Evolutionary conservation across 1,139 yeast genomes (phyloP).

Genomic region (Arxiozyma telluris): DNA sequence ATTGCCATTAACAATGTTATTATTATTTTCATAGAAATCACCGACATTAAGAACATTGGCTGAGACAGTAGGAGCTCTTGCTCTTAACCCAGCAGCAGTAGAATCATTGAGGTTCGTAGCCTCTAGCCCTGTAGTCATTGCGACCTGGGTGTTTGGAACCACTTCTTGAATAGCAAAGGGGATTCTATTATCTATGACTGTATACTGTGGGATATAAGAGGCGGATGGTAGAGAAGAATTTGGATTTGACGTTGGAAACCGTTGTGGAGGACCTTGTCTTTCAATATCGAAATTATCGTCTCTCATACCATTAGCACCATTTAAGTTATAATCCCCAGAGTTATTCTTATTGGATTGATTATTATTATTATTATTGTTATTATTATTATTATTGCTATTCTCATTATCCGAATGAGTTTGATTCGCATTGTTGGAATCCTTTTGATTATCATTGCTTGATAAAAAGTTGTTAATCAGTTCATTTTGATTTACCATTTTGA

Average conservation of each 20-base stretch:
- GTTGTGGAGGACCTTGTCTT: conserved; percentile 10
- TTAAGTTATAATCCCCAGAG: background rate
- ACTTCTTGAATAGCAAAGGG: conserved; percentile 27
- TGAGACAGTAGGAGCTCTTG: conserved; percentile 16
- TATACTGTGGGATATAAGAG: conserved; percentile 24
- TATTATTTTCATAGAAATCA: conserved; percentile 7
- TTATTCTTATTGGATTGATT: background rate
- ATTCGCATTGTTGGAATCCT: background rate
- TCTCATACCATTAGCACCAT: background rate
- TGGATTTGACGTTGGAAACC: conserved; percentile 1
- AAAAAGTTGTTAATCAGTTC: conserved; percentile 2
- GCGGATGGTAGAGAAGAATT: conserved; percentile 14
- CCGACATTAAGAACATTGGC: conserved; percentile 18
- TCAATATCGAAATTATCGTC: conserved; percentile 22
- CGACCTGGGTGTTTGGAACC: conserved; percentile 25
- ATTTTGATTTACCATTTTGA: background rate
- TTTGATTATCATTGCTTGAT: background rate
- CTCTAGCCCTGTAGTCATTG: conserved; percentile 7
- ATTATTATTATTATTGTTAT: background rate
- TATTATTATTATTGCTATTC: background rate
- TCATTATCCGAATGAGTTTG: background rate
- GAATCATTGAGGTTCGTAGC: background rate
- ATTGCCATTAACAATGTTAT: conserved; percentile 4
- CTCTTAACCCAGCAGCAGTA: conserved; percentile 3
- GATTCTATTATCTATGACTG: conserved; percentile 9